phyloP scores from a whole-genome alignment of 371 early-diverging fungal genomes.

The Mucor velutinosus region DNA sequence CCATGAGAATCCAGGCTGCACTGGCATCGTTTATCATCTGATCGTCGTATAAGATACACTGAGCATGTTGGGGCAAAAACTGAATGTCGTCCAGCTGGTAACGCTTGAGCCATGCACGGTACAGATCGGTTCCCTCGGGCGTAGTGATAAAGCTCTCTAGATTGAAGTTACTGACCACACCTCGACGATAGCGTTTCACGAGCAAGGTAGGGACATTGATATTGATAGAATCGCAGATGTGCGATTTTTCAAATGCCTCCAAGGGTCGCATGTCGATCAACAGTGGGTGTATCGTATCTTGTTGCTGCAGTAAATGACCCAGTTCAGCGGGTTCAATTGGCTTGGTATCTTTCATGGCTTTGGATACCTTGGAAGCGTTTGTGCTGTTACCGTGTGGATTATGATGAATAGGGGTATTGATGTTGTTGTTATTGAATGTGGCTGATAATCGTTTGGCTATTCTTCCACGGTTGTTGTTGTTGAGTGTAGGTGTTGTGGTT shows the following conservation, averaged over 20 bases:
- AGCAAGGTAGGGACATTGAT: slow-evolving; percentile 61
- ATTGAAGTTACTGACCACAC: slow-evolving; percentile 59
- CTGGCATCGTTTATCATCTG: slow-evolving; percentile 45
- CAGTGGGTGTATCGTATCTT: background rate
- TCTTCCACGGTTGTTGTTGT: slow-evolving; percentile 8
- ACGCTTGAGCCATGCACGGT: slow-evolving; percentile 22
- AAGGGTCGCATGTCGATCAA: slow-evolving; percentile 50
- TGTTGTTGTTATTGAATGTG: background rate
- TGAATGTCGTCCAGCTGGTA: slow-evolving; percentile 9
- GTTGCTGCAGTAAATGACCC: slow-evolving; percentile 4
- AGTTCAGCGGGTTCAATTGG: slow-evolving; percentile 12
- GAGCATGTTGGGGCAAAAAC: slow-evolving; percentile 13
- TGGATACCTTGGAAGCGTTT: background rate
- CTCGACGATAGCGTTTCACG: slow-evolving; percentile 61
- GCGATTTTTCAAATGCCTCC: slow-evolving; percentile 34
- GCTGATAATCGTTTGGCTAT: slow-evolving; percentile 13
- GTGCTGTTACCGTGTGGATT: slow-evolving; percentile 10
- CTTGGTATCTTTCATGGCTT: slow-evolving; percentile 4
- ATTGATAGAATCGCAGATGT: slow-evolving; percentile 51
- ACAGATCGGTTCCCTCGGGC: slow-evolving; percentile 50
- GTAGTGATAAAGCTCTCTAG: slow-evolving; percentile 66
- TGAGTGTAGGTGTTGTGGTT: background rate
- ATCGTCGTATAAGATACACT: slow-evolving; percentile 56
- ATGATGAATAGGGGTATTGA: slow-evolving; percentile 1
- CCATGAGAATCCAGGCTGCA: slow-evolving; percentile 18